Conservation (phyloP, 2,329 filamentous ascomycete species). For the Xylaria sp. region DNA sequence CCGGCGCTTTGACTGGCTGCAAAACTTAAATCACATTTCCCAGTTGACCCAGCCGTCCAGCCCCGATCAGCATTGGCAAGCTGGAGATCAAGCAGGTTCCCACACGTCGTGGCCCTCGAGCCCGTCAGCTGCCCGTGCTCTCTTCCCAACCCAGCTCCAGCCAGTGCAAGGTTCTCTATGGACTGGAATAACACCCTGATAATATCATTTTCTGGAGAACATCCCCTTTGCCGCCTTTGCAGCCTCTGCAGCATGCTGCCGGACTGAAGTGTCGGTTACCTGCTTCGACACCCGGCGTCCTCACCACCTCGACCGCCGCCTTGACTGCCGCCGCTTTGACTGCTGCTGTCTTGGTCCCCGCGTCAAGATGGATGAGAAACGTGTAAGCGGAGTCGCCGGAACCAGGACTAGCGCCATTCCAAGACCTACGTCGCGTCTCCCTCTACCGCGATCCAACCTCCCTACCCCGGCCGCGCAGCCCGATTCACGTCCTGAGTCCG, state of each 20-base stretch:
- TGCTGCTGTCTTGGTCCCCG: neutral
- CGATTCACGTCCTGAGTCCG: neutral
- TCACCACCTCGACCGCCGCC: no score
- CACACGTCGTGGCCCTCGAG: no score
- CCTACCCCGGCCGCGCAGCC: slow-evolving; percentile 10
- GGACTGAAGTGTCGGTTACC: neutral
- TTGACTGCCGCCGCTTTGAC: no score
- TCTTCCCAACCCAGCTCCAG: no score
- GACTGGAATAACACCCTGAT: neutral
- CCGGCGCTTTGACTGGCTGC: no score
- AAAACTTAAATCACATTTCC: neutral
- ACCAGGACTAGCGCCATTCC: slow-evolving; percentile 33
- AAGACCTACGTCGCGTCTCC: slow-evolving; percentile 37
- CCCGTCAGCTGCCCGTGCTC: no score
- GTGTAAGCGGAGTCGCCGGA: slow-evolving; percentile 15
- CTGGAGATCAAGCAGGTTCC: no score
- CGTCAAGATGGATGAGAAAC: slow-evolving; percentile 34
- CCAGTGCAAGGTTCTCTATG: no score
- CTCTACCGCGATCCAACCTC: slow-evolving; percentile 34
- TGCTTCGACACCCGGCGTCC: neutral
- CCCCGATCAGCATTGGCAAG: no score
- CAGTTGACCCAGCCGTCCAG: no score
- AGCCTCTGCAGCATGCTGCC: neutral
- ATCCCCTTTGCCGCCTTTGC: no score
- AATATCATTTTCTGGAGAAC: neutral